A percentile compares a stretch with the other conserved stretches of the same genome.
Evolutionary conservation across 2,329 filamentous ascomycete species (phyloP).

Genomic region (Alternaria brassicae): DNA sequence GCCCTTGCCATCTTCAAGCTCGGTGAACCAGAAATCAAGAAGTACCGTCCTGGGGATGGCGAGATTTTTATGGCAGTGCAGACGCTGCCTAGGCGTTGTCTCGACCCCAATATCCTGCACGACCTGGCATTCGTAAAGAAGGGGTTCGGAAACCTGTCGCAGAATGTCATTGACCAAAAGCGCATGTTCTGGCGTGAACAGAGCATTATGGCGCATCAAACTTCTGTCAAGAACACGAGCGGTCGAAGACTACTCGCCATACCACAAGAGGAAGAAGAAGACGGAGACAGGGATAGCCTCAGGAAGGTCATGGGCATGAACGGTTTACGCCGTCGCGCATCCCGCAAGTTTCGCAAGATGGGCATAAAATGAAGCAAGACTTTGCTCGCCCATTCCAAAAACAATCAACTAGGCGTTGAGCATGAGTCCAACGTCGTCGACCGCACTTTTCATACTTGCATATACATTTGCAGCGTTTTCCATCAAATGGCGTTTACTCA

Average conservation of each 20-base stretch:
- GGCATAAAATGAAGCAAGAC: conserved; percentile 16
- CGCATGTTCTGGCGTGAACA: conserved; percentile 55
- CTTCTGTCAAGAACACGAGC: conserved; percentile 26
- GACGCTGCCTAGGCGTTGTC: conserved; percentile 77
- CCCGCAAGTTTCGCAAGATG: conserved; percentile 34
- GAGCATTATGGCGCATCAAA: conserved; percentile 35
- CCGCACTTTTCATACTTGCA: neutral
- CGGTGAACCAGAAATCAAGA: conserved; percentile 77
- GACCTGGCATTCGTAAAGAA: conserved; percentile 83
- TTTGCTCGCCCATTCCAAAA: neutral
- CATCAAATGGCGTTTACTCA: conserved; percentile 10
- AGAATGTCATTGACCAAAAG: conserved; percentile 79
- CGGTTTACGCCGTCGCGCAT: conserved; percentile 34
- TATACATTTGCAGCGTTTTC: conserved; percentile 14
- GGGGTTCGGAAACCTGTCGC: conserved; percentile 81
- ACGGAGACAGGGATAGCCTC: conserved; percentile 27
- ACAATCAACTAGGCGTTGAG: neutral
- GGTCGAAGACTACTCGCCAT: conserved; percentile 13
- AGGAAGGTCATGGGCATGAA: conserved; percentile 27
- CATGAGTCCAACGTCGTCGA: neutral
- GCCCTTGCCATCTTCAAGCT: conserved; percentile 90
- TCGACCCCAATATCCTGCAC: conserved; percentile 83
- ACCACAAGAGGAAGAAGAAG: conserved; percentile 27
- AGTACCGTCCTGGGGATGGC: conserved; percentile 82
- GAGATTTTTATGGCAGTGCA: conserved; percentile 97